These are phyloP conservation scores for Suillus luteus DNA, from an alignment of 768 basidiomycete species.

Conservation along the genomic window DNA sequence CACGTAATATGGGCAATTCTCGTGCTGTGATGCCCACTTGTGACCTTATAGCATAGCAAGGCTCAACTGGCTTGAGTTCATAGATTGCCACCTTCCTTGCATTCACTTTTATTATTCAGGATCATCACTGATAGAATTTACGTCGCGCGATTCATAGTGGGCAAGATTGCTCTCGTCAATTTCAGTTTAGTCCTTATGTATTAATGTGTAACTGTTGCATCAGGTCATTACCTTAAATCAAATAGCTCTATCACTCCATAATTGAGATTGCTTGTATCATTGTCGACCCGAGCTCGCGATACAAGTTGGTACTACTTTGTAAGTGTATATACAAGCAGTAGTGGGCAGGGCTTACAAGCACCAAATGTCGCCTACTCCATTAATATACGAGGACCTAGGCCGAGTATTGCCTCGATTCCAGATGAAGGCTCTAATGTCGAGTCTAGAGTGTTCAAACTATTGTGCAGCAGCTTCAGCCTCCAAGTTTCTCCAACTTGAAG, in stretches of 20 bases:
- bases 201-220: neutral
- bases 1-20: neutral
- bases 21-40: neutral
- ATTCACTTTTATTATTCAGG: neutral
- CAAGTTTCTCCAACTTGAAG: no score
- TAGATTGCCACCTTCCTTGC: neutral
- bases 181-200: slow-evolving; percentile 18
- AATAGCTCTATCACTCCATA: neutral
- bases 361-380: neutral
- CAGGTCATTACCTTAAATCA: slow-evolving; percentile 4
- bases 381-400: neutral
- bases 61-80: slow-evolving; percentile 7
- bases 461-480: no score
- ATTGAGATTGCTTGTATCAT: neutral
- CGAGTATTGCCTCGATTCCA: neutral
- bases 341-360: no score
- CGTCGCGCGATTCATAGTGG: neutral
- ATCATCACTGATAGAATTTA: neutral
- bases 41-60: neutral
- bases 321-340: neutral
- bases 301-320: neutral
- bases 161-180: neutral
- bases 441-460: no score
- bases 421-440: neutral
- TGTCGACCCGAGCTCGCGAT: neutral